Percentiles rank a stretch among this genome's conserved stretches.
Evolutionary conservation across 2,329 filamentous ascomycete genomes (phyloP).

Genomic region (Cordyceps farinosa): DNA sequence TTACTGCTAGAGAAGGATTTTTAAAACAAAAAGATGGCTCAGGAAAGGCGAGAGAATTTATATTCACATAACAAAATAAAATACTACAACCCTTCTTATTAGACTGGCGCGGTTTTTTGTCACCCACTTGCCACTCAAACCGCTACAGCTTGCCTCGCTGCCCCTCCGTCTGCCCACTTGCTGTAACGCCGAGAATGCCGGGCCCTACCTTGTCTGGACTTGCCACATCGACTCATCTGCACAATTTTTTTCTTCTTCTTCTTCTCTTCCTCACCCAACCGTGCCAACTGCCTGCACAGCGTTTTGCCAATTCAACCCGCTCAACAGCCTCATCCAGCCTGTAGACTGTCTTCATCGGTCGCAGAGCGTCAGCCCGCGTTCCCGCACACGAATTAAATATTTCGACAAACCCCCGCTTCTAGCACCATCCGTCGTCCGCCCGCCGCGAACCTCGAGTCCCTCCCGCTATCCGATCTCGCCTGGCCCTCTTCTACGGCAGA

Average conservation of each 20-base stretch:
- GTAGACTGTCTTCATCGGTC: conserved; percentile 16
- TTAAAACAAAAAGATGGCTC: no score
- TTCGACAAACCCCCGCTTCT: conserved; percentile 13
- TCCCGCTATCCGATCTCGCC: conserved; percentile 16
- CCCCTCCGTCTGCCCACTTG: neutral
- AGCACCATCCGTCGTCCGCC: conserved; percentile 6
- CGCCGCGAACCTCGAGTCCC: conserved; percentile 4
- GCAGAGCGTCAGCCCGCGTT: conserved; percentile 13
- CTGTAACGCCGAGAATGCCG: conserved; percentile 17
- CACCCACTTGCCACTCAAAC: neutral
- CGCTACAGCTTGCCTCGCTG: neutral
- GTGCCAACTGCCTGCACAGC: conserved; percentile 13
- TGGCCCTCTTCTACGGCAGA: conserved; percentile 13
- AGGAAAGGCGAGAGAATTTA: no score
- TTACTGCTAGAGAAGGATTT: no score
- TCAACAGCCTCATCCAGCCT: conserved; percentile 4
- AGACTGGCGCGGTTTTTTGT: no score
- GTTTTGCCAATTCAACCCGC: conserved; percentile 11
- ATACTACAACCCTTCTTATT: no score
- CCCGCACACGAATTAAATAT: conserved; percentile 3
- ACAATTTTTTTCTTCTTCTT: conserved; percentile 12
- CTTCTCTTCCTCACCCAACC: conserved; percentile 16
- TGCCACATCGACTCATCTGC: conserved; percentile 16
- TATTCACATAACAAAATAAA: no score
- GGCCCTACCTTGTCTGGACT: conserved; percentile 3